Conservation (phyloP, 306 rosid genomes). For the Parietaria judaica region DNA sequence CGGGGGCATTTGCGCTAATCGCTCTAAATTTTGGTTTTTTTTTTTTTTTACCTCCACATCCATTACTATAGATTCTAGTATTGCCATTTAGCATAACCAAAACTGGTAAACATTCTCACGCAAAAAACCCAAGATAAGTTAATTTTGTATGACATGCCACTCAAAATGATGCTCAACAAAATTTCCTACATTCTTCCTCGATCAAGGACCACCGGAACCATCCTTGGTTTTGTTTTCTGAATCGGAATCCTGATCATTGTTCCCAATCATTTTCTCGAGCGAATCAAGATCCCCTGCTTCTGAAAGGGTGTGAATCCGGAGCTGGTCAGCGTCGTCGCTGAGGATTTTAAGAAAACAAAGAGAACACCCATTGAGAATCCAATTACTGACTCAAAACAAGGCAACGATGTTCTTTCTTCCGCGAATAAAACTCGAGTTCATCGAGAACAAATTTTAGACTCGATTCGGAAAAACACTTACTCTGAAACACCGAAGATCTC, state of each 20-base stretch:
- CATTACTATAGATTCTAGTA: no score
- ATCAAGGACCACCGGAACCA: slow-evolving; percentile 30
- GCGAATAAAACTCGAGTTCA: neutral
- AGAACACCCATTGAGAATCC: neutral
- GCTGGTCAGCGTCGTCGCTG: slow-evolving; percentile 83
- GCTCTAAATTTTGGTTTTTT: no score
- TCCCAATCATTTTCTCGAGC: slow-evolving; percentile 73
- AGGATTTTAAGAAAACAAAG: slow-evolving; percentile 11
- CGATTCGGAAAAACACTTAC: slow-evolving; percentile 35
- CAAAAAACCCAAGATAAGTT: neutral
- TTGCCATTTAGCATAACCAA: neutral
- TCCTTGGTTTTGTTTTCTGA: slow-evolving; percentile 39
- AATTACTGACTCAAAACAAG: slow-evolving; percentile 1
- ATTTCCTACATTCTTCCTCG: slow-evolving; percentile 7
- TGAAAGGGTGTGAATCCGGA: slow-evolving; percentile 64
- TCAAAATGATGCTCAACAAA: slow-evolving; percentile 9
- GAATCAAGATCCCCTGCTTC: slow-evolving; percentile 73
- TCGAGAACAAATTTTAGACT: slow-evolving; percentile 12
- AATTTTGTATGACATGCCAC: neutral
- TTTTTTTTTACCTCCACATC: no score
- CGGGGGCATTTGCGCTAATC: no score
- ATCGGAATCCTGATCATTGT: slow-evolving; percentile 48
- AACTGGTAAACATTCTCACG: neutral
- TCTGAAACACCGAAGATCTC: slow-evolving; percentile 94
- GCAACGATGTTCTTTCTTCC: slow-evolving; percentile 1